phyloP scores from a whole-genome alignment of 2,329 filamentous ascomycete genomes.

The Aspergillus glaucus region DNA sequence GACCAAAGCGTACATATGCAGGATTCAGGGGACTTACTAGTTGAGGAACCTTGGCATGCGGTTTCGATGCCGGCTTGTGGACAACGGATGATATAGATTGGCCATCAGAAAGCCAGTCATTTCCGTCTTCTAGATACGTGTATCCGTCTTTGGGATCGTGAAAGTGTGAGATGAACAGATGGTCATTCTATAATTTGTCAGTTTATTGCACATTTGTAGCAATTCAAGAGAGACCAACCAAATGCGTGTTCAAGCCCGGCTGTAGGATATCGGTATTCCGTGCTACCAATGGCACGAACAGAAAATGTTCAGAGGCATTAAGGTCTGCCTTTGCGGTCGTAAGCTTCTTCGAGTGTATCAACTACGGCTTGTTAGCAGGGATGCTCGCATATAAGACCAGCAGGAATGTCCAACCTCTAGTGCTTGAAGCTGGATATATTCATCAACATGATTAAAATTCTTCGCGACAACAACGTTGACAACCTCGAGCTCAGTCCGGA shows the following conservation, averaged over 20 bases:
- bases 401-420: constrained; percentile 43
- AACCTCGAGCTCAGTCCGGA: constrained; percentile 49
- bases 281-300: constrained; percentile 67
- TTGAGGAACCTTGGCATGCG: constrained; percentile 14
- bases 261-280: constrained; percentile 27
- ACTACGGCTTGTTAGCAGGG: constrained; percentile 41
- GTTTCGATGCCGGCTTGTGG: constrained; percentile 17
- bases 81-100: constrained; percentile 35
- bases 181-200: constrained; percentile 55
- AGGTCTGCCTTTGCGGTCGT: constrained; percentile 70
- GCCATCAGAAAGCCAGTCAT: constrained; percentile 32
- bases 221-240: constrained; percentile 23
- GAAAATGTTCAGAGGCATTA: constrained; percentile 67
- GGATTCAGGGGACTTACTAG: constrained; percentile 12
- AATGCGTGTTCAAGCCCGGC: constrained; percentile 33
- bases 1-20: not conserved
- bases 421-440: constrained; percentile 74
- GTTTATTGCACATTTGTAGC: not conserved
- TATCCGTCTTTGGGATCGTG: constrained; percentile 68
- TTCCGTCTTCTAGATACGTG: constrained; percentile 63
- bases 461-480: constrained; percentile 78
- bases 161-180: constrained; percentile 82
- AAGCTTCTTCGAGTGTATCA: constrained; percentile 72
- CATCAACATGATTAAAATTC: constrained; percentile 67
- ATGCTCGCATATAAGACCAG: not conserved